phyloP scores from a whole-genome alignment of 306 rosid species.

The Ormosia emarginata region DNA sequence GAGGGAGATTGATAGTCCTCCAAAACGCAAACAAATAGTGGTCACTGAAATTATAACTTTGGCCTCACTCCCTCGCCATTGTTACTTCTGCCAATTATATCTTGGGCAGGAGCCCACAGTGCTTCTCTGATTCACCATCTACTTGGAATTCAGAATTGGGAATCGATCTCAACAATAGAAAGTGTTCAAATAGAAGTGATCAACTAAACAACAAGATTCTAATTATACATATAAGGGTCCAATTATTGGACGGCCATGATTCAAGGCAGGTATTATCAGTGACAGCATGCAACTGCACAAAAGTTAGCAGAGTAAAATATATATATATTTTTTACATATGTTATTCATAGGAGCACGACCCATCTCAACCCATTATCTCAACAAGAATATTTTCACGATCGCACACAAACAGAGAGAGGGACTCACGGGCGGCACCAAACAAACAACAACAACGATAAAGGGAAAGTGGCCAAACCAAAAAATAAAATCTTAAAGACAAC shows the following conservation, averaged over 20 bases:
- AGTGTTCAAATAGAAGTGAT: constrained; percentile 17
- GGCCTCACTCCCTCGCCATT: not conserved
- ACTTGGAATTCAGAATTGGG: constrained; percentile 12
- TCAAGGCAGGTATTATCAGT: not conserved
- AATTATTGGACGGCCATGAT: constrained; percentile 26
- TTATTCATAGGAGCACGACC: not conserved
- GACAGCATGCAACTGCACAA: not conserved
- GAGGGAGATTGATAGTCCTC: not conserved
- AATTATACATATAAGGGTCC: not conserved
- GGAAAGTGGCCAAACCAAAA: constrained; percentile 27
- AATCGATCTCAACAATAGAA: constrained; percentile 18
- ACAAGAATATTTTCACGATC: constrained; percentile 42
- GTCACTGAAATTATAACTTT: not conserved
- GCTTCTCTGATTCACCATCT: constrained; percentile 34
- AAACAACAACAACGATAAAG: constrained; percentile 45
- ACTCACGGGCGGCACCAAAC: constrained; percentile 81
- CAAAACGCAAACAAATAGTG: constrained; percentile 7
- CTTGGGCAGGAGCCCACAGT: not conserved
- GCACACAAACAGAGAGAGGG: constrained; percentile 47
- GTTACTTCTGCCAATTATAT: constrained; percentile 13
- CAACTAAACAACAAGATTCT: constrained; percentile 16
- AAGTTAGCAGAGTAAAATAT: not conserved
- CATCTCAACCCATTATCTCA: not conserved
- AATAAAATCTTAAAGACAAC: not conserved
- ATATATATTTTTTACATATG: not conserved